Conservation (phyloP, 2,329 filamentous ascomycete genomes). For the Sporothrix luriei region DNA sequence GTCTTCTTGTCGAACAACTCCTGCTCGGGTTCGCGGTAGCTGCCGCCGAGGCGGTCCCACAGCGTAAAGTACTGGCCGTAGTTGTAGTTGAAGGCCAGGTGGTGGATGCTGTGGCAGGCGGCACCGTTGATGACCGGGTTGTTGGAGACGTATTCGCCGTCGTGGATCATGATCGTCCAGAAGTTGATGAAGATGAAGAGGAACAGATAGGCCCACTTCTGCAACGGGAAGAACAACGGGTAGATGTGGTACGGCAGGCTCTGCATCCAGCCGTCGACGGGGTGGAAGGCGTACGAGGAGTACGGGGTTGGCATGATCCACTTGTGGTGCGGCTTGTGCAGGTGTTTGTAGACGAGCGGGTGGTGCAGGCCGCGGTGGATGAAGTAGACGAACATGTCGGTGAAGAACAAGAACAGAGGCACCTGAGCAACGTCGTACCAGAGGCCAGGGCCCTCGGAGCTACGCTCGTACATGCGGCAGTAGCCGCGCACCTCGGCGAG, state of each 20-base stretch:
- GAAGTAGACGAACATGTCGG: conserved; percentile 88
- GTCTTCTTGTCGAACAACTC: conserved; percentile 82
- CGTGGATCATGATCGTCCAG: conserved; percentile 95
- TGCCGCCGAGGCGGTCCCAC: conserved; percentile 85
- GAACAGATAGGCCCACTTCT: conserved; percentile 83
- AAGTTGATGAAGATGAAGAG: conserved; percentile 93
- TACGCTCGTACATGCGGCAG: conserved; percentile 83
- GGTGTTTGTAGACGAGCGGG: conserved; percentile 76
- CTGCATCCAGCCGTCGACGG: conserved; percentile 86
- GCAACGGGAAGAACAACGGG: conserved; percentile 87
- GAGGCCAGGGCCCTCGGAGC: conserved; percentile 70
- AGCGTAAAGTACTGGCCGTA: conserved; percentile 93
- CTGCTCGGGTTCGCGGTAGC: conserved; percentile 81
- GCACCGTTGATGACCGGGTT: conserved; percentile 91
- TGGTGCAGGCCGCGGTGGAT: conserved; percentile 86
- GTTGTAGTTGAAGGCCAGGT: conserved; percentile 86
- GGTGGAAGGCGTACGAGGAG: conserved; percentile 92
- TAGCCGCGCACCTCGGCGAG: conserved; percentile 80
- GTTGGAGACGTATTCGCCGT: conserved; percentile 91
- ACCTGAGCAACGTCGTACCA: conserved; percentile 84
- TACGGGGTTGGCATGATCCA: conserved; percentile 98
- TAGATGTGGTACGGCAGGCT: conserved; percentile 90
- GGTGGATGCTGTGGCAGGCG: conserved; percentile 91
- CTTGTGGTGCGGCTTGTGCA: conserved; percentile 98
- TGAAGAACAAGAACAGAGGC: conserved; percentile 84